Percentiles rank a stretch among this genome's conserved stretches.
phyloP scores from a whole-genome alignment of 225 moss, liverwort and hornwort genomes.

The Marchantia paleacea region DNA sequence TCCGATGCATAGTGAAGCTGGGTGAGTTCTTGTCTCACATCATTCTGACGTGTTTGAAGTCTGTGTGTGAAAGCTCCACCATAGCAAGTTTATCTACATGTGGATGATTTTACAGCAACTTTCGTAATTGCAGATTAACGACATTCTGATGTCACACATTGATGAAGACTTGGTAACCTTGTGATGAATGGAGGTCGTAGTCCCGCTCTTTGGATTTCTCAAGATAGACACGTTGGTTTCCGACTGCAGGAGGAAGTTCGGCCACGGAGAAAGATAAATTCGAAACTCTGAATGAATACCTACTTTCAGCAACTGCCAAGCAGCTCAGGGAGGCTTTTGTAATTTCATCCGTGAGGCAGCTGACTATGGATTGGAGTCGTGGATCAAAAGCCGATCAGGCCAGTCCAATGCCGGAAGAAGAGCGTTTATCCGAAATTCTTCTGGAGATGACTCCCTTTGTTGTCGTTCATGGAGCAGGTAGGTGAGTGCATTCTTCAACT shows the following conservation, averaged over 20 bases:
- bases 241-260: slow-evolving; percentile 72
- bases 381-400: slow-evolving; percentile 24
- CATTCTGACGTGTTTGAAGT: neutral
- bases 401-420: slow-evolving; percentile 40
- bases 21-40: slow-evolving; percentile 42
- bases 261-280: slow-evolving; percentile 66
- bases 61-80: neutral
- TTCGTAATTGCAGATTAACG: neutral
- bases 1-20: slow-evolving; percentile 86
- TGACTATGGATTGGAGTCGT: slow-evolving; percentile 88
- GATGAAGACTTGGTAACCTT: neutral
- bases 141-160: neutral
- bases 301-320: slow-evolving; percentile 59
- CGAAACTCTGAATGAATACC: slow-evolving; percentile 64
- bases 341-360: slow-evolving; percentile 34
- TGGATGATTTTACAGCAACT: neutral
- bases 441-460: slow-evolving; percentile 50
- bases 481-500: slow-evolving; percentile 34
- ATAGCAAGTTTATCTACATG: neutral
- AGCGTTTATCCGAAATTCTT: slow-evolving; percentile 37
- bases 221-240: neutral
- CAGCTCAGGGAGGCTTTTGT: slow-evolving; percentile 74
- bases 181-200: neutral
- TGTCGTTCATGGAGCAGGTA: slow-evolving; percentile 96
- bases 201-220: neutral